A percentile compares a stretch with the other conserved stretches of the same genome.
Conservation (phyloP, 257 asterid genomes). For the Thymus mandschuricus region DNA sequence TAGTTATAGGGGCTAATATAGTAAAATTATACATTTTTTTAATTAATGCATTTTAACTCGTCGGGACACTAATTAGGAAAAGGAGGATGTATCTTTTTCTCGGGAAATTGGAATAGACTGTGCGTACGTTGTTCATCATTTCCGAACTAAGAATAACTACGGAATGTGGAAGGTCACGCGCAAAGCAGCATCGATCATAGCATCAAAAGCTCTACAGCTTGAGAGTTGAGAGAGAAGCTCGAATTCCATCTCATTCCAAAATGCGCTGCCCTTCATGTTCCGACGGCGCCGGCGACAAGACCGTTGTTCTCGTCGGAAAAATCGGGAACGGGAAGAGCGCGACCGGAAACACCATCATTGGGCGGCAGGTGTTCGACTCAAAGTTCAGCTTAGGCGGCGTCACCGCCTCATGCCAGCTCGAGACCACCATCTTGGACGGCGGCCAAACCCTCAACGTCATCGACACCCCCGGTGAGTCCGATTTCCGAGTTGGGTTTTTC, state of each 20-base stretch:
- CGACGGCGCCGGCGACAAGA: neutral
- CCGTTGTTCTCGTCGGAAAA: neutral
- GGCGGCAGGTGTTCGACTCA: constrained; percentile 62
- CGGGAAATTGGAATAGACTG: too few relatives aligned
- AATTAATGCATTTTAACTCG: too few relatives aligned
- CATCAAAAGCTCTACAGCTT: too few relatives aligned
- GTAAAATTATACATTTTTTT: too few relatives aligned
- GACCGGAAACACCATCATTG: constrained; percentile 72
- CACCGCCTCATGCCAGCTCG: constrained; percentile 69
- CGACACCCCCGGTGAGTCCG: constrained; percentile 65
- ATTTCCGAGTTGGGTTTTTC: neutral
- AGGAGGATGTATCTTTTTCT: too few relatives aligned
- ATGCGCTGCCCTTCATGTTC: neutral
- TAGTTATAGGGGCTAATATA: too few relatives aligned
- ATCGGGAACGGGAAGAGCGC: constrained; percentile 80
- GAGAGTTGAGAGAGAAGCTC: too few relatives aligned
- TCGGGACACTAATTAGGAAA: too few relatives aligned
- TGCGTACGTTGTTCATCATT: too few relatives aligned
- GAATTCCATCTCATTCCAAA: neutral
- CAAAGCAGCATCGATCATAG: neutral
- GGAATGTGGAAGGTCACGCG: constrained; percentile 29
- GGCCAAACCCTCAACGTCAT: constrained; percentile 67
- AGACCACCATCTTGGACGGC: constrained; percentile 42
- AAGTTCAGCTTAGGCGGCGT: constrained; percentile 71
- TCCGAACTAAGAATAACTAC: too few relatives aligned